A percentile compares a stretch with the other conserved stretches of the same genome.
Conservation (phyloP, 805 yeast genomes). For the Starmerella davenportii region DNA sequence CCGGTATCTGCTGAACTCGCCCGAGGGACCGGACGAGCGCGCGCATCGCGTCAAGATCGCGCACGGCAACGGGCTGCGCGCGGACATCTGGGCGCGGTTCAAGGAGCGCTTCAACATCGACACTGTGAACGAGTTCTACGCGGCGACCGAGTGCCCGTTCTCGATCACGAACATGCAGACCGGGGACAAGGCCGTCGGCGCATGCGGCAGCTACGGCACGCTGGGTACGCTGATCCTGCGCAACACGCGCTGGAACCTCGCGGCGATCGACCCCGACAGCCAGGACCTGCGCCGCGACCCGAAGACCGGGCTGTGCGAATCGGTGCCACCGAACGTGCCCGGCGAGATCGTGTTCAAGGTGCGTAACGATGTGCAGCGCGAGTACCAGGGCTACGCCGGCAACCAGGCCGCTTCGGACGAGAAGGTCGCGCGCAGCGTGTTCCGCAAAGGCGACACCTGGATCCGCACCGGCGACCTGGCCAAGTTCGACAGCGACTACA, state of each 20-base stretch:
- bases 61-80: slow-evolving; percentile 77
- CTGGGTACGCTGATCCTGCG: slow-evolving; percentile 27
- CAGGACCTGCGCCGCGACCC: slow-evolving; percentile 53
- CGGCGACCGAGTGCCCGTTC: slow-evolving; percentile 82
- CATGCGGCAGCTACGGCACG: slow-evolving; percentile 62
- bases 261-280: slow-evolving; percentile 66
- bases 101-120: slow-evolving; percentile 57
- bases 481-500: slow-evolving; percentile 45
- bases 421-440: slow-evolving; percentile 56
- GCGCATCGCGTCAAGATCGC: slow-evolving; percentile 50
- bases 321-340: slow-evolving; percentile 43
- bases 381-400: slow-evolving; percentile 81
- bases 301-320: slow-evolving; percentile 40
- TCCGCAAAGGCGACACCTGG: slow-evolving; percentile 78
- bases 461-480: slow-evolving; percentile 76
- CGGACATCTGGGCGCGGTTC: slow-evolving; percentile 73
- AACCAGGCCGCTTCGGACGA: slow-evolving; percentile 62
- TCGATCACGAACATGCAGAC: slow-evolving; percentile 66
- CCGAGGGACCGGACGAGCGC: slow-evolving; percentile 42
- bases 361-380: slow-evolving; percentile 43
- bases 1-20: slow-evolving; percentile 56
- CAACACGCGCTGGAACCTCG: slow-evolving; percentile 36
- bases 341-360: slow-evolving; percentile 79
- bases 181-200: slow-evolving; percentile 71
- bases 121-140: slow-evolving; percentile 78